Percentiles rank a stretch among this genome's conserved stretches.
Conservation (phyloP, 495 filamentous ascomycete genomes). For the Podospora pseudoanserina region DNA sequence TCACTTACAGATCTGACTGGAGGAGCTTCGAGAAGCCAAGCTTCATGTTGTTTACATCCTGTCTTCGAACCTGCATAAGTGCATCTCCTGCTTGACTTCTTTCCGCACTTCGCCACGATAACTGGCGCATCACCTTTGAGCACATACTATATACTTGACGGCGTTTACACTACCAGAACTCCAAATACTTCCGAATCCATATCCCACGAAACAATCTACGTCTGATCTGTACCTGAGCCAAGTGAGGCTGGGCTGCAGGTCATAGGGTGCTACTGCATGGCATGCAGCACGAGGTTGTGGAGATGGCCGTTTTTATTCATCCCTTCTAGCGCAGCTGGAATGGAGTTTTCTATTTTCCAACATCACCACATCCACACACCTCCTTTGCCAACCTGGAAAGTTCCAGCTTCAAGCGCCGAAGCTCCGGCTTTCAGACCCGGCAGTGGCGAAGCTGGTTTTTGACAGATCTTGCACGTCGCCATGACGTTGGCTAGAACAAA, state of each 20-base stretch:
- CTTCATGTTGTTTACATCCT: background rate
- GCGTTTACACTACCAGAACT: background rate
- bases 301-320: background rate
- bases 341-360: background rate
- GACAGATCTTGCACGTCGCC: conserved; percentile 3
- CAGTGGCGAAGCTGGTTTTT: background rate
- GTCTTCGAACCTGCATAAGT: background rate
- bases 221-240: background rate
- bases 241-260: background rate
- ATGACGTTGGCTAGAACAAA: conserved; percentile 10
- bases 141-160: background rate
- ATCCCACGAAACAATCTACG: background rate
- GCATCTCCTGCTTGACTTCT: background rate
- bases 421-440: background rate
- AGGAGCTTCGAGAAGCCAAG: background rate
- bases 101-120: background rate
- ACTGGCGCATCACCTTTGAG: background rate
- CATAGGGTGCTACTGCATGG: background rate
- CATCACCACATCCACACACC: background rate
- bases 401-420: background rate
- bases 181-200: background rate
- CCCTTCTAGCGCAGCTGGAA: background rate
- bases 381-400: background rate
- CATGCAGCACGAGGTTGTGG: background rate
- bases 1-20: background rate